Evolutionary conservation across 768 basidiomycete genomes (phyloP).

Genomic region (Termitomyces sp.): DNA sequence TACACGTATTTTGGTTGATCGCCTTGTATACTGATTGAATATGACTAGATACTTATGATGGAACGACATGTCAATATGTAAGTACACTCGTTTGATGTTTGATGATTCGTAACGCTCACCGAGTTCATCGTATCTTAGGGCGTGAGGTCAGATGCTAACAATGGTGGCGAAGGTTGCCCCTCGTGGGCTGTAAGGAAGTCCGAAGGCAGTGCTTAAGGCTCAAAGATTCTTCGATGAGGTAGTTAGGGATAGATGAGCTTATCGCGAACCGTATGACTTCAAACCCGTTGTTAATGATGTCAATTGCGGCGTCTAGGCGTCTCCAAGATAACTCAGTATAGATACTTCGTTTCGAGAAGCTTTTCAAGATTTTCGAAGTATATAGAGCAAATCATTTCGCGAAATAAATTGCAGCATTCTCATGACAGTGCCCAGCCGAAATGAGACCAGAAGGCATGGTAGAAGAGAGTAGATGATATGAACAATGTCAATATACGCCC

Average conservation of each 20-base stretch:
- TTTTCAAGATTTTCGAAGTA: neutral
- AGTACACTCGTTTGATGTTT: no score
- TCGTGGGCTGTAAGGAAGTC: neutral
- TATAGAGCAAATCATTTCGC: neutral
- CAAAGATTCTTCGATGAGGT: neutral
- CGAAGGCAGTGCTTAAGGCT: neutral
- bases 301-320: neutral
- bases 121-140: neutral
- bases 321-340: neutral
- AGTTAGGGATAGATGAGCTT: neutral
- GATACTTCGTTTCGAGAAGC: neutral
- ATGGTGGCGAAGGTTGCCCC: slow-evolving; percentile 1
- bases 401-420: neutral
- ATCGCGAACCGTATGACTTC: neutral
- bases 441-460: no score
- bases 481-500: neutral
- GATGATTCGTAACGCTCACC: neutral
- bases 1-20: no score
- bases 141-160: neutral
- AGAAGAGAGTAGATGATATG: neutral
- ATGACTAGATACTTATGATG: no score
- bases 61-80: no score
- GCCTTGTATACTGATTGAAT: no score
- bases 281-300: neutral
- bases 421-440: neutral